phyloP scores from a whole-genome alignment of 2,329 filamentous ascomycete species.

The Cadophora sp. region DNA sequence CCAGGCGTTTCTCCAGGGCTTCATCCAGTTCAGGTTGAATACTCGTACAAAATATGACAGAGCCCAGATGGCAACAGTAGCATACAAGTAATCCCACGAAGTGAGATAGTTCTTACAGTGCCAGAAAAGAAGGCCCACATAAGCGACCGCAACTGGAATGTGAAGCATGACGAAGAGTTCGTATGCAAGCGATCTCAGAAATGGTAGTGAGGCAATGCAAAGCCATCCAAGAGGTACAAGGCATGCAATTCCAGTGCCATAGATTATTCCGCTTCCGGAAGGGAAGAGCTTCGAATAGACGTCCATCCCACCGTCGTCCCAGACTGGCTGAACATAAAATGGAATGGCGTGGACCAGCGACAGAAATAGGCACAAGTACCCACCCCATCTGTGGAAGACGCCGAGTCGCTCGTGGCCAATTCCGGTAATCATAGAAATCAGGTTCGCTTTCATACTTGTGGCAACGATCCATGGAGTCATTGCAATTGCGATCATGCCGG shows the following conservation, averaged over 20 bases:
- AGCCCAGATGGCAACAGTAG: constrained; percentile 80
- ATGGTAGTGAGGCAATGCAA: constrained; percentile 82
- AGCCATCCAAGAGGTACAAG: constrained; percentile 83
- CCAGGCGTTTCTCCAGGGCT: constrained; percentile 79
- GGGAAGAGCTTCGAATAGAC: constrained; percentile 76
- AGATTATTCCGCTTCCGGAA: constrained; percentile 70
- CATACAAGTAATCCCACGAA: constrained; percentile 88
- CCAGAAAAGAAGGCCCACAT: constrained; percentile 90
- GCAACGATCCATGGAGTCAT: constrained; percentile 93
- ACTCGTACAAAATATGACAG: constrained; percentile 76
- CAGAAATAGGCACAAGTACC: constrained; percentile 84
- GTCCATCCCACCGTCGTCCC: constrained; percentile 76
- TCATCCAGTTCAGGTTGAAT: constrained; percentile 89
- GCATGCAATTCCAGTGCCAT: constrained; percentile 85
- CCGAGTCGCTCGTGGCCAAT: constrained; percentile 93
- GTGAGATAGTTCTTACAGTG: constrained; percentile 91
- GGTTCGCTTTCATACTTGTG: constrained; percentile 88
- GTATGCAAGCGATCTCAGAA: constrained; percentile 79
- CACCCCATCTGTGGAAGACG: constrained; percentile 90
- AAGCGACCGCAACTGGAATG: constrained; percentile 79
- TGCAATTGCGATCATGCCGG: constrained; percentile 91
- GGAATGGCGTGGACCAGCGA: constrained; percentile 85
- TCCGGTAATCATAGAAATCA: constrained; percentile 83
- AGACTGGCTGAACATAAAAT: constrained; percentile 88
- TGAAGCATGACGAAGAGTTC: constrained; percentile 86